Evolutionary conservation across 768 basidiomycete genomes (phyloP), one percentile per base, ranked within the genome.

Genomic region (Boletus vinaceobasis): DNA sequence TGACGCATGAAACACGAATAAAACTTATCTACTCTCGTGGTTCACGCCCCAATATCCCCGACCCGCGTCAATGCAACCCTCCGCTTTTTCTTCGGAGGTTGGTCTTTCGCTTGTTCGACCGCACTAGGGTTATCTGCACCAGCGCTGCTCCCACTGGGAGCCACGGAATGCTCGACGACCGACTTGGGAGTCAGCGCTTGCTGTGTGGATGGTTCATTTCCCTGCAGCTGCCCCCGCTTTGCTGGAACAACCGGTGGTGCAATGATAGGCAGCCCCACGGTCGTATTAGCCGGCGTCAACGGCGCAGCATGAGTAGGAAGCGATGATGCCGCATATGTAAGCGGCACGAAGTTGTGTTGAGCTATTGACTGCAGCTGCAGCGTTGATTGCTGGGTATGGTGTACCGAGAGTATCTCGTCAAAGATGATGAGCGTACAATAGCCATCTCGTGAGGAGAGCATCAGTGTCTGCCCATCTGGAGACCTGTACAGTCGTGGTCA

Each of bases 351-450:
- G 65, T 93, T 85, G 56, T 88, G 84, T 63, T 91, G 88, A 2
- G 94, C 94, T 54, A 97, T 93, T 35, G 89, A 88, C 64, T 93
- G 90, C 31, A 97, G 76, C 70, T 96, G 95, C 19, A 96, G 81
- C 5, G 89, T 84, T 55, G 91, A 89, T 67, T 95, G 95, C 65
- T 98, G 95, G 1, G 87, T 94, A 59, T 91, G 87, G 68, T 96
- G 84, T 5, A 87, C 80, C 0, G 92, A 83, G 2, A 98, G 80
- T 53, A 96, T 88, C 71, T 98, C 96, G 73, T 98, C 95, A 68
- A 99, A 98, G 21, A 91, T 81, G 61, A 97, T 80, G 53, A 98
- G 81, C 1, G 96, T 97, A 75, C 97, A 98, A 72, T 98, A 99
- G 0, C 97, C 97, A 67, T 99, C 97, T 27, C 93, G 85, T 1